Evolutionary conservation across 495 filamentous ascomycete species (phyloP), one percentile per base, ranked within the genome.

Genomic region (Neurospora sp.): DNA sequence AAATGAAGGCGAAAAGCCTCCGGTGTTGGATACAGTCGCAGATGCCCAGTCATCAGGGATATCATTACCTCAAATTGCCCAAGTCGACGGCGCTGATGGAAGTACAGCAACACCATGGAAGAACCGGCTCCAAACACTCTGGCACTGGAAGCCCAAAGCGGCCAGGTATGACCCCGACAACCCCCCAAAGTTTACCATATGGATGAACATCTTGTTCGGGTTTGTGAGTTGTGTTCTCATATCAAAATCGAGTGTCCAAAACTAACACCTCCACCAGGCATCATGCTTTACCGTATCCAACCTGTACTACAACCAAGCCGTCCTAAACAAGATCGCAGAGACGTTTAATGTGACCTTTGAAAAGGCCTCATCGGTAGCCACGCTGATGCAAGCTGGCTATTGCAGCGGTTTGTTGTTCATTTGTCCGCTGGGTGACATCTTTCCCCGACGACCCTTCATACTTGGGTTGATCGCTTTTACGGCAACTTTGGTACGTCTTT

Each of bases 361-460:
- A 75, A 79, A 79, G 20, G 83, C 87, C 18, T 88, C 88, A 5
- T 80, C 88, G 42, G 77, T 96, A 65, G 92, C 93, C 12, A 95
- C 93, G 0, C 81, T 93, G 8, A 91, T 91, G 79, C 93, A 96
- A 77, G 91, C 91, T 5, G 93, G 93, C 5, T 96, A 96, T 81
- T 92, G 91, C 6, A 83, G 82, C 2, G 93, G 93, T 3, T 74
- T 96, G 70, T 81, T 94, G 16, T 88, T 95, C 70, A 80, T 96
- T 44, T 94, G 93, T 80, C 93, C 93, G 1, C 78, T 94, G 18
- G 93, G 92, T 0, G 93, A 96, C 77, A 82, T 95, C 68, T 85
- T 96, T 9, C 84, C 85, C 6, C 84, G 93, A 59, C 83, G 93
- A 73, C 87, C 88, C 1, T 92, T 94, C 75, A 91, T 94, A 42